A percentile compares a stretch with the other conserved stretches of the same genome.
phyloP scores from a whole-genome alignment of 768 basidiomycete species.

The Galerina marginata region DNA sequence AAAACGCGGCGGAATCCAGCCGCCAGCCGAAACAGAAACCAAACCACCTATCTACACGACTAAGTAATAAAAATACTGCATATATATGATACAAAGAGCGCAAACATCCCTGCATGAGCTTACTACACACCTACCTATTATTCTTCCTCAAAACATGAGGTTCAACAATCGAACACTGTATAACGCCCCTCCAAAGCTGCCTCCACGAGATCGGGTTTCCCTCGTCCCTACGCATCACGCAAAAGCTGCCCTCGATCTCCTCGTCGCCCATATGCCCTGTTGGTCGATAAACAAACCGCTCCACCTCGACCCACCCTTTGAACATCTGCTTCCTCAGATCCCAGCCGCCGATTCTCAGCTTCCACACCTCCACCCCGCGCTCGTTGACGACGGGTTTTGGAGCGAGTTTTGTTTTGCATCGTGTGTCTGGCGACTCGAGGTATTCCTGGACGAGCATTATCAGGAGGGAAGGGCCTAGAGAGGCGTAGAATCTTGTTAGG shows the following conservation, averaged over 20 bases:
- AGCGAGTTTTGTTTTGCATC: slow-evolving; percentile 42
- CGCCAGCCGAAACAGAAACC: too few relatives aligned
- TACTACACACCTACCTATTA: too few relatives aligned
- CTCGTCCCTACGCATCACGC: slow-evolving; percentile 74
- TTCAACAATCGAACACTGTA: slow-evolving; percentile 54
- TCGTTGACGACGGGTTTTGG: slow-evolving; percentile 10
- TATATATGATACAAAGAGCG: too few relatives aligned
- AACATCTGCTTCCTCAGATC: slow-evolving; percentile 68
- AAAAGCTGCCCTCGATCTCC: slow-evolving; percentile 62
- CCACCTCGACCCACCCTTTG: slow-evolving; percentile 79
- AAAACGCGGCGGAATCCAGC: too few relatives aligned
- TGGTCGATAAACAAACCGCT: slow-evolving; percentile 52
- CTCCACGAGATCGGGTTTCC: slow-evolving; percentile 84
- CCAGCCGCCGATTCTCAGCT: slow-evolving; percentile 68
- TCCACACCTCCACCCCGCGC: slow-evolving; percentile 29
- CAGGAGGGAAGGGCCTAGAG: slow-evolving; percentile 57
- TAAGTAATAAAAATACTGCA: too few relatives aligned
- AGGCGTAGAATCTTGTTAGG: slow-evolving; percentile 82
- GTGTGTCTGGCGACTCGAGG: slow-evolving; percentile 53
- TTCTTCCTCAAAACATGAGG: slow-evolving; percentile 59
- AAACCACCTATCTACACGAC: too few relatives aligned
- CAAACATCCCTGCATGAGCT: too few relatives aligned
- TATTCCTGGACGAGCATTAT: slow-evolving; percentile 59
- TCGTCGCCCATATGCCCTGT: slow-evolving; percentile 10
- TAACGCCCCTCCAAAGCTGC: slow-evolving; percentile 71